Percentiles rank a stretch among this genome's conserved stretches.
Conservation (phyloP, 2,329 filamentous ascomycete genomes). For the Fusarium sp. region DNA sequence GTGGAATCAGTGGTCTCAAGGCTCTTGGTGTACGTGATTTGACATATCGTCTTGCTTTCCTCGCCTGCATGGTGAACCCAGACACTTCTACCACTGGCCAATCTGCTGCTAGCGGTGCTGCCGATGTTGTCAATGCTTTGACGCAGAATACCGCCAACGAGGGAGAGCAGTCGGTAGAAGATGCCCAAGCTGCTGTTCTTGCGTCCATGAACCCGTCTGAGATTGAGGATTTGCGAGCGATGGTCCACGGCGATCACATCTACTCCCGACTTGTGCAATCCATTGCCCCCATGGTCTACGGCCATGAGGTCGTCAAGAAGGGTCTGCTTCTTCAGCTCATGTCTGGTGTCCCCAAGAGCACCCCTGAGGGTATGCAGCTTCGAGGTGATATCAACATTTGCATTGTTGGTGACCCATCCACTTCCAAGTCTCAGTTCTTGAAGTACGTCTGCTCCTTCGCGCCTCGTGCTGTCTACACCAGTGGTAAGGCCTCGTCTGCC, state of each 20-base stretch:
- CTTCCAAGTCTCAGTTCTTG: slow-evolving; percentile 96
- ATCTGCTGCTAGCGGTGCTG: slow-evolving; percentile 69
- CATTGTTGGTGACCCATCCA: slow-evolving; percentile 96
- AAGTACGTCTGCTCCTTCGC: slow-evolving; percentile 98
- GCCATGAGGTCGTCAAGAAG: slow-evolving; percentile 98
- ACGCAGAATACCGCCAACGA: slow-evolving; percentile 73
- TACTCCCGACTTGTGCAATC: slow-evolving; percentile 93
- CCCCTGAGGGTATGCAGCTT: slow-evolving; percentile 92
- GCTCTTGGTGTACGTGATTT: slow-evolving; percentile 93
- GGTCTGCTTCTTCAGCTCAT: slow-evolving; percentile 93
- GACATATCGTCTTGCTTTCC: slow-evolving; percentile 95
- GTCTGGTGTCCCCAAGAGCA: slow-evolving; percentile 93
- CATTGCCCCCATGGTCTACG: slow-evolving; percentile 95
- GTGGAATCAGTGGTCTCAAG: slow-evolving; percentile 88
- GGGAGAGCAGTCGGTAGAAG: slow-evolving; percentile 77
- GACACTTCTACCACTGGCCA: slow-evolving; percentile 86
- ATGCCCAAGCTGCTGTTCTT: slow-evolving; percentile 88
- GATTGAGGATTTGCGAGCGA: slow-evolving; percentile 88
- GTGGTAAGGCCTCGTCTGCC: slow-evolving; percentile 95
- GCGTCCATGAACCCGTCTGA: slow-evolving; percentile 86
- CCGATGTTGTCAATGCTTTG: slow-evolving; percentile 86
- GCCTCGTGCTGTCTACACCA: slow-evolving; percentile 97
- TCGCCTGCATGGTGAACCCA: slow-evolving; percentile 94
- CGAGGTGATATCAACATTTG: slow-evolving; percentile 99
- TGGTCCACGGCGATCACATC: slow-evolving; percentile 96